Evolutionary conservation across 192 early-diverging fungal species (phyloP).

Genomic region (Coemansia sp.): DNA sequence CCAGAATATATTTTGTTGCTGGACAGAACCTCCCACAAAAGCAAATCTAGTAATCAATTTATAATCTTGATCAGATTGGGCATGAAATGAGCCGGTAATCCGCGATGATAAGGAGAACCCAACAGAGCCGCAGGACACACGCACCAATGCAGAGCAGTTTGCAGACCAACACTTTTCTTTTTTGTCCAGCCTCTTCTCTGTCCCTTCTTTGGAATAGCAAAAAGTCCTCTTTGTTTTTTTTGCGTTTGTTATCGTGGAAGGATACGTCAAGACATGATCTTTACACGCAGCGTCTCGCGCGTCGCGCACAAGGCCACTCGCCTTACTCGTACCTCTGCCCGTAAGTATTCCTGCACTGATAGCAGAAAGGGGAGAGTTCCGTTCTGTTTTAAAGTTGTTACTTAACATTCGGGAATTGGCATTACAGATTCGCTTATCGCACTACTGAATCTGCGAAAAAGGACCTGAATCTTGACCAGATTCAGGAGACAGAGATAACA

Average conservation of each 20-base stretch:
- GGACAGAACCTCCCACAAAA: no score
- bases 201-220: constrained; percentile 5
- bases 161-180: not conserved
- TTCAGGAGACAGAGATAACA: no score
- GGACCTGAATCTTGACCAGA: not conserved
- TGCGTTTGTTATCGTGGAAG: constrained; percentile 12
- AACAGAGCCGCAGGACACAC: no score
- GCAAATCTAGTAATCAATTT: no score
- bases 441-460: not conserved
- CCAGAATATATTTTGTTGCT: no score
- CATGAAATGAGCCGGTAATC: no score
- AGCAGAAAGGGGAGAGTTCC: not conserved
- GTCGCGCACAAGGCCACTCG: constrained; percentile 43
- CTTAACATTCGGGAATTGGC: not conserved
- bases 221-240: not conserved
- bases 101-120: no score
- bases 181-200: constrained; percentile 4
- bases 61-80: no score
- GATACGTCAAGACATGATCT: constrained; percentile 32
- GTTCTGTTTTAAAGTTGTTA: not conserved
- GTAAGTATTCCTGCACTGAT: constrained; percentile 19
- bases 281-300: constrained; percentile 46
- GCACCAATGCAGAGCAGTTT: no score
- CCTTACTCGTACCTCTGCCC: constrained; percentile 25
- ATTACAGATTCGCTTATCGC: not conserved